Evolutionary conservation across 345 rosid genomes (phyloP), one percentile per base, ranked within the genome.

Genomic region (Lepidium aucheri): DNA sequence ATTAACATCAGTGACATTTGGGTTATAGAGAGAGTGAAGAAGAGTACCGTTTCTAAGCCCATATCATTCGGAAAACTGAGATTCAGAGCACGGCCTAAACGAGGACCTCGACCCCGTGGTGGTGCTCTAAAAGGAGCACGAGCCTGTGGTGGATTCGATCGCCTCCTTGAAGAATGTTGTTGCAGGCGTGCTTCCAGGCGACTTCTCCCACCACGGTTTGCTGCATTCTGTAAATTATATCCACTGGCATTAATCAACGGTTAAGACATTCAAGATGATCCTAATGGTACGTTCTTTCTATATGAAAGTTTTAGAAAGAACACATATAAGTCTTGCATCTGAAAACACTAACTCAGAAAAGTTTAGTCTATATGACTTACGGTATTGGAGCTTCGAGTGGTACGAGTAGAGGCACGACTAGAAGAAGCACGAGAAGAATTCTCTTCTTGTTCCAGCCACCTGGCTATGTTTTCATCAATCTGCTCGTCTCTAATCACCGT

Each of bases 31-130:
- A 47, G 63, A 22, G 38, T 43, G 13, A 10, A 4, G 55, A 36
- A 16, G 60, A 20, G n/a, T 93, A 93, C 98, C 96, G 63, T 73
- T 33, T 88, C 96, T 16, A 88, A 44, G 67, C 78, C 86, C 97
- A 88, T 85, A 66, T 68, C 75, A 67, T 61, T 56, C 64, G 94
- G 85, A 76, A 90, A 93, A n/a, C 53, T 83, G 58, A 85, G 65
- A 73, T 82, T 78, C 62, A 86, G 68, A 18, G 72, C 49, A 28
- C 69, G 82, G 62, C 78, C 78, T 56, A 74, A 62, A 24, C 79
- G 53, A 43, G 71, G 81, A 77, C 73, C 80, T 80, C 96, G 79
- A 67, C 74, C 74, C 52, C 39, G 65, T 20, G 53, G 73, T 22
- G 86, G 75, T 56, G 69, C 72, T 77, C 89, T 82, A 55, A 62